Base-by-base conservation (phyloP, 2,329 filamentous ascomycete species). In the Arachnomyces sp. region DNA sequence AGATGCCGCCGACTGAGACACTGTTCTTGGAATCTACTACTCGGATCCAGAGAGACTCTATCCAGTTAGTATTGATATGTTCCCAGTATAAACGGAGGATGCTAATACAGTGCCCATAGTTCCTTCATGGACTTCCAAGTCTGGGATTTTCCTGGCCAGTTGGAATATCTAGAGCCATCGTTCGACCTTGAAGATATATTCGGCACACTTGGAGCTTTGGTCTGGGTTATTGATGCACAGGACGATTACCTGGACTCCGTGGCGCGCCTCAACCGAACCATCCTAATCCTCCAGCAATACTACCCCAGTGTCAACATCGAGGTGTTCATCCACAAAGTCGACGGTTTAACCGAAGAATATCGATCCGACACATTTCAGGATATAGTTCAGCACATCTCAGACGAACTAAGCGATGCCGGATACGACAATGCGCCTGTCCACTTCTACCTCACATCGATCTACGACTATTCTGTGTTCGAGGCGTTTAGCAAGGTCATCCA, bases 71-170 rank as follows among this genome's bases (percentile, higher is more conserved):
- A 17, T 25, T 8, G 33, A 6, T 16, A 20, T 20, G 28, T 16
- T n/a, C 31, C 38, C 38, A 33, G 51, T 28, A 25, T n/a, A 17
- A 9, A 16, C 12, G 31, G n/a, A 7, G 5, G 15, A 5, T 14
- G 31, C 31, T 32, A 12, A 32, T 13, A 4, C 5, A 5, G 31
- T 16, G 31, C n/a, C 31, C 5, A 32, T 13, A 95, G 88, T 52
- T 96, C 92, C 2, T 96, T 98, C 60, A 95, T 96, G 88, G 90
- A 96, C 59, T 95, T 96, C 52, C 90, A 96, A 65, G 86, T 95
- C 35, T 95, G 89, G 85, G 92, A 98, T 59, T 89, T 98, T 43
- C 92, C 92, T 2, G 89, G 90, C 16, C 89, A 96, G 64, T 79
- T 96, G 49, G 86, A 95, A 65, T 93, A 94, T 54, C 81, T 93